Percentiles rank a stretch among this genome's conserved stretches.
Conservation (phyloP, 1,139 yeast species). For the Taiozyma sp. region DNA sequence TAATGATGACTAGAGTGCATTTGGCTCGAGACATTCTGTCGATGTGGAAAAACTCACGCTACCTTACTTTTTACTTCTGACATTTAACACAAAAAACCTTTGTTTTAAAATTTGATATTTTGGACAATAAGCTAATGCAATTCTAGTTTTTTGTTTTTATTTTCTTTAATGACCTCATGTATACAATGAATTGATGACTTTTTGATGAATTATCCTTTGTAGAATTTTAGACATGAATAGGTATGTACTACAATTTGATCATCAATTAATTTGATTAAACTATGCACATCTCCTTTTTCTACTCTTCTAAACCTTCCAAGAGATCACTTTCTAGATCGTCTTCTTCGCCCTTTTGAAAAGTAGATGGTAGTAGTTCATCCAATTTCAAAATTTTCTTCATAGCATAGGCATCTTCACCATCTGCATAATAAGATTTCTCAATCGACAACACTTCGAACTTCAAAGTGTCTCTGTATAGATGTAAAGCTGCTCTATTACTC, state of each 20-base stretch:
- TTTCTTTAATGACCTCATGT: not conserved
- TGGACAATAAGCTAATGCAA: slow-evolving; percentile 2
- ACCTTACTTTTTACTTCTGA: slow-evolving; percentile 24
- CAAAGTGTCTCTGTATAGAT: slow-evolving; percentile 82
- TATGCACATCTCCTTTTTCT: not conserved
- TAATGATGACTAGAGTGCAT: slow-evolving; percentile 55
- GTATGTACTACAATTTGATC: too few species aligned
- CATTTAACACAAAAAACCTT: not conserved
- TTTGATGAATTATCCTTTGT: not conserved
- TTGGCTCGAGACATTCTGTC: slow-evolving; percentile 91
- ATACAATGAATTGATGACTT: too few species aligned
- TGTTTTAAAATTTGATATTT: not conserved
- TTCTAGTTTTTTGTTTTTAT: not conserved
- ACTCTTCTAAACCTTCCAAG: slow-evolving; percentile 29
- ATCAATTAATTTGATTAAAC: not conserved
- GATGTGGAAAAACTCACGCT: slow-evolving; percentile 88
- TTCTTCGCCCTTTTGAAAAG: slow-evolving; percentile 39
- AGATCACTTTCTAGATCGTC: slow-evolving; percentile 48
- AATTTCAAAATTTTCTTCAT: slow-evolving; percentile 67
- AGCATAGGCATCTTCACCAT: slow-evolving; percentile 98
- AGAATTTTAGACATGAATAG: not conserved
- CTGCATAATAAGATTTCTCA: slow-evolving; percentile 87
- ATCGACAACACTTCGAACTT: slow-evolving; percentile 75
- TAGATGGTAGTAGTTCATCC: slow-evolving; percentile 56
- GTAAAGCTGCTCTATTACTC: slow-evolving; percentile 91